Conservation (phyloP, 2,329 filamentous ascomycete species). For the Microcyclosporella mali region DNA sequence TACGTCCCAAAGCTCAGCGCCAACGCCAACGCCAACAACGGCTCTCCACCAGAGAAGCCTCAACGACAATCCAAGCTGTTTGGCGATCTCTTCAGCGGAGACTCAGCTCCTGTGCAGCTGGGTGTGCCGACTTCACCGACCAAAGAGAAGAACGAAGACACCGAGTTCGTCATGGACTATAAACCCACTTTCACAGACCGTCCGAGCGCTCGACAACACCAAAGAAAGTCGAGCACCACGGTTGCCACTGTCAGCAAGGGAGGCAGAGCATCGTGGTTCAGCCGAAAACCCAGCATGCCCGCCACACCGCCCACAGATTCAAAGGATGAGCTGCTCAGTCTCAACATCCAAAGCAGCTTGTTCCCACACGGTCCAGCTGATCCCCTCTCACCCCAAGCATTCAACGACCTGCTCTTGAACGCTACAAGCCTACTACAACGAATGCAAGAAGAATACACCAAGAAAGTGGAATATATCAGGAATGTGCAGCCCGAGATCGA, state of each 20-base stretch:
- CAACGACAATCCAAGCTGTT: constrained; percentile 19
- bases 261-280: constrained; percentile 29
- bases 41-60: constrained; percentile 4
- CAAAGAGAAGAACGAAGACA: constrained; percentile 25
- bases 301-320: constrained; percentile 6
- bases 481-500: constrained; percentile 50
- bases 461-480: constrained; percentile 45
- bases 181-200: constrained; percentile 29
- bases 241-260: not conserved
- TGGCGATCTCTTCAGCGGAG: constrained; percentile 30
- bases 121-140: constrained; percentile 26
- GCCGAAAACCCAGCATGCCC: constrained; percentile 19
- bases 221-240: constrained; percentile 11
- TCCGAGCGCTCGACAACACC: constrained; percentile 13
- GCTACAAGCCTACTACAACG: constrained; percentile 50
- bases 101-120: constrained; percentile 30
- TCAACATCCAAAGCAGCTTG: constrained; percentile 50
- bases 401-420: constrained; percentile 52
- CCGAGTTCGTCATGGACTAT: constrained; percentile 34
- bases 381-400: constrained; percentile 47
- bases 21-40: constrained; percentile 4
- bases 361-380: constrained; percentile 48
- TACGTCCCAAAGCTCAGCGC: constrained; percentile 26
- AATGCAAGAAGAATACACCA: constrained; percentile 53
- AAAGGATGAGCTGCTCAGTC: constrained; percentile 47